Evolutionary conservation across 2,329 filamentous ascomycete genomes (phyloP).

Genomic region (Nothophoma quercina): DNA sequence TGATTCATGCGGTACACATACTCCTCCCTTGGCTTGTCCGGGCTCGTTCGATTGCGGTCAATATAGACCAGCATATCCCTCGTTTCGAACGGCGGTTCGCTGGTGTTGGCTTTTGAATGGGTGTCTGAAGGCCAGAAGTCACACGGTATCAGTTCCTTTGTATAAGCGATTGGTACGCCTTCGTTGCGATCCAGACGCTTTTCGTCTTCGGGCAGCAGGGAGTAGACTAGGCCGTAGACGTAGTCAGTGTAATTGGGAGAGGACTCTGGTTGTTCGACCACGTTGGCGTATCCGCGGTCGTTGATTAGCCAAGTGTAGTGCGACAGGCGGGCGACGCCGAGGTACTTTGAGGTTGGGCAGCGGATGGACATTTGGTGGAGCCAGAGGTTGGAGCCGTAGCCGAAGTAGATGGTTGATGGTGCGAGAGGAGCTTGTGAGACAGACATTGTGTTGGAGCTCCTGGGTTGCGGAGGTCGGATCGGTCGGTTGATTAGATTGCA

Average conservation of each 20-base stretch:
- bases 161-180: slow-evolving; percentile 68
- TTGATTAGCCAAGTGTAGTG: slow-evolving; percentile 73
- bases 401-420: slow-evolving; percentile 65
- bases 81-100: slow-evolving; percentile 23
- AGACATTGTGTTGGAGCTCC: slow-evolving; percentile 7
- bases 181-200: slow-evolving; percentile 57
- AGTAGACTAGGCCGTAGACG: slow-evolving; percentile 49
- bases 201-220: slow-evolving; percentile 38
- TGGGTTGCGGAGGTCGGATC: no score
- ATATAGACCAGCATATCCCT: slow-evolving; percentile 66
- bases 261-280: slow-evolving; percentile 53
- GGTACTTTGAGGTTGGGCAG: slow-evolving; percentile 63
- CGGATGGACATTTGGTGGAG: slow-evolving; percentile 69
- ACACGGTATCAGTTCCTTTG: slow-evolving; percentile 58
- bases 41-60: slow-evolving; percentile 54
- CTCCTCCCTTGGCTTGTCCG: slow-evolving; percentile 60
- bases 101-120: slow-evolving; percentile 6
- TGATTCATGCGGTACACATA: slow-evolving; percentile 70
- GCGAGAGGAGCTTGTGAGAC: slow-evolving; percentile 8
- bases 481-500: no score
- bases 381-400: slow-evolving; percentile 75
- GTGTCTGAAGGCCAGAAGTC: slow-evolving; percentile 53
- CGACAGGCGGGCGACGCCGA: slow-evolving; percentile 65
- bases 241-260: slow-evolving; percentile 1
- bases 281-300: slow-evolving; percentile 71